Evolutionary conservation across 495 filamentous ascomycete species (phyloP).

Genomic region (Penicillium paradoxum): DNA sequence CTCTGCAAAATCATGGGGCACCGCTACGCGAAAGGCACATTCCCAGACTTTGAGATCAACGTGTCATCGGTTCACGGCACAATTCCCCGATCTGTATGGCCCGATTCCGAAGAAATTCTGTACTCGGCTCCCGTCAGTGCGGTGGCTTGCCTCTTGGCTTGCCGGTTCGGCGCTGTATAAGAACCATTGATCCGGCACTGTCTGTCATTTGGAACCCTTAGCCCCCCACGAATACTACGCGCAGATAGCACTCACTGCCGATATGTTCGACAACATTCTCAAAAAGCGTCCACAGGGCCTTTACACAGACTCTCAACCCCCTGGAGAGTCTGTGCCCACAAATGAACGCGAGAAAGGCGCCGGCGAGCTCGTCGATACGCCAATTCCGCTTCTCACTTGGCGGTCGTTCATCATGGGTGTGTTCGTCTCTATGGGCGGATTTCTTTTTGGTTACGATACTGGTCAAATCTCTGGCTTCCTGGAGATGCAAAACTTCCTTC

Average conservation of each 20-base stretch:
- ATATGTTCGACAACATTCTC: conserved; percentile 19
- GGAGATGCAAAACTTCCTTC: conserved; percentile 47
- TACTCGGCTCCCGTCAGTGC: not conserved
- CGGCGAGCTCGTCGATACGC: conserved; percentile 25
- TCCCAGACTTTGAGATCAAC: conserved; percentile 10
- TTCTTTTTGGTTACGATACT: conserved; percentile 47
- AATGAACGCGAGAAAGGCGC: conserved; percentile 20
- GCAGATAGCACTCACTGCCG: not conserved
- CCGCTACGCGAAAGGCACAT: not conserved
- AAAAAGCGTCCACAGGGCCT: conserved; percentile 15
- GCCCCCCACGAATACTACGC: too few species aligned
- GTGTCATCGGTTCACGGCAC: conserved; percentile 20
- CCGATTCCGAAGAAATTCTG: conserved; percentile 2
- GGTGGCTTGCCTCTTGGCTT: not conserved
- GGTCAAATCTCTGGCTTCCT: conserved; percentile 52
- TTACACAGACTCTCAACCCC: conserved; percentile 1
- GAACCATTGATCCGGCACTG: not conserved
- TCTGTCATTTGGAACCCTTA: not conserved
- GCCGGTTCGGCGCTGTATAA: conserved; percentile 5
- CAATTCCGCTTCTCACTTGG: conserved; percentile 34
- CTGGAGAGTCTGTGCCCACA: conserved; percentile 20
- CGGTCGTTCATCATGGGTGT: conserved; percentile 43
- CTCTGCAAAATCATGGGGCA: conserved; percentile 2
- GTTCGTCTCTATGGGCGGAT: conserved; percentile 60
- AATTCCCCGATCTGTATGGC: not conserved